Evolutionary conservation across 805 yeast species (phyloP).

Genomic region (Lipomyces mesembrius): DNA sequence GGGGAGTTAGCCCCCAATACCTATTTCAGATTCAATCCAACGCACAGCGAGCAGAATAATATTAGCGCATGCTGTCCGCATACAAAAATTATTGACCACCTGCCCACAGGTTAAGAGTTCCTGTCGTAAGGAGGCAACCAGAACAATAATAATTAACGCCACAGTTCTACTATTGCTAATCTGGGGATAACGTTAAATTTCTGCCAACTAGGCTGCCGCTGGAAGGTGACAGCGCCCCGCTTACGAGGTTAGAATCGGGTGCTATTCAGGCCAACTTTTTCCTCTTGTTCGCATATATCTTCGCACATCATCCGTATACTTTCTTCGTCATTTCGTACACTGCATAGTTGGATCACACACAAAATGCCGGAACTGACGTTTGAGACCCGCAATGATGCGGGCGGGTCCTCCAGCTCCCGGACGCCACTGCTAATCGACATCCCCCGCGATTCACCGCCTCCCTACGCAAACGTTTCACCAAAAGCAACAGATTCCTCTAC

Average conservation of each 20-base stretch:
- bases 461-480: slow-evolving; percentile 29
- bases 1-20: not conserved
- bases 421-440: slow-evolving; percentile 26
- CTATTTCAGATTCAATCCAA: not conserved
- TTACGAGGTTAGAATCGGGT: not conserved
- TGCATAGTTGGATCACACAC: not conserved
- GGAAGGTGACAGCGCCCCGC: not conserved
- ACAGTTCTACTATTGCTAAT: not conserved
- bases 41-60: not conserved
- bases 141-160: not conserved
- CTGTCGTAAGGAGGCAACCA: not conserved
- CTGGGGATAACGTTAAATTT: not conserved
- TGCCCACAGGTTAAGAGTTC: not conserved
- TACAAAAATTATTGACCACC: not conserved
- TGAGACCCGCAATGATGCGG: slow-evolving; percentile 12
- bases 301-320: not conserved
- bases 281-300: not conserved
- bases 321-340: not conserved
- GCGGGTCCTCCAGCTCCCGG: slow-evolving; percentile 2
- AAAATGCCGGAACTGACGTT: slow-evolving; percentile 15
- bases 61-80: not conserved
- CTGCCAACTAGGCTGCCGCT: not conserved
- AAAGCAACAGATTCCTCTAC: slow-evolving; percentile 22
- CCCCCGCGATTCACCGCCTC: slow-evolving; percentile 23
- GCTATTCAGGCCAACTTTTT: not conserved